Base-by-base conservation (phyloP, 441 rosid species). In the Gossypium schwendimanii region DNA sequence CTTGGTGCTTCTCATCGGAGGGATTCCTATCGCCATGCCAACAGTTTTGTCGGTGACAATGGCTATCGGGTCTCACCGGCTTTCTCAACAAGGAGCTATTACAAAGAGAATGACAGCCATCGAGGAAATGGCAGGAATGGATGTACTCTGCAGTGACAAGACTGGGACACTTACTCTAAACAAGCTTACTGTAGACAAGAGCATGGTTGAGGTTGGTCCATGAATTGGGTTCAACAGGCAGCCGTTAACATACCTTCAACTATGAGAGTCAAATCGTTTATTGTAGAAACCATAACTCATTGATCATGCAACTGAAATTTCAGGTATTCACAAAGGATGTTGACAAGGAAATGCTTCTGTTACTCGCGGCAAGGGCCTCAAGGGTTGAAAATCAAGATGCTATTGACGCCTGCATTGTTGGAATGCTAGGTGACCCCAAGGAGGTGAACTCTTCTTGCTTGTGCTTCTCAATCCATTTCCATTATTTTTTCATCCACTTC, bases 21-120 rank as follows among this genome's bases (percentile, higher is more conserved):
- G 93, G 7, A 89, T 87, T 31, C 93, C 93, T 7, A 89, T 89
- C 67, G 93, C 93, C 70, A 89, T 87, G 93, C 93, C 93, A 0
- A 89, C 93, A 12, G 93, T 88, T 53, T 75, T 88, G 75, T 87
- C 92, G 3, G 90, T 88, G 57, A 86, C 92, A 14, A 88, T 88
- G 90, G 90, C 93, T 18, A 88, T 88, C 68, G 93, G 90, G 2
- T 88, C 93, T 59, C 93, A 86, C 78, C 84, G 89, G 31, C 87
- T 88, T 63, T 86, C 93, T 0, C 77, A 86, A 68, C 92, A 88
- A 81, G 92, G 92, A 69, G 89, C 93, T 70, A 86, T 88, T 74
- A 85, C 93, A 36, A 88, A 88, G 80, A 81, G 93, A 72, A 88
- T 87, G 93, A 88, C 93, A 21, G 90, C 93, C 3, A 88, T 88